Percentiles rank a stretch among this genome's conserved stretches.
Evolutionary conservation across 352 stramenopile genomes (phyloP).

Genomic region (Globisporangium recalcitrans): DNA sequence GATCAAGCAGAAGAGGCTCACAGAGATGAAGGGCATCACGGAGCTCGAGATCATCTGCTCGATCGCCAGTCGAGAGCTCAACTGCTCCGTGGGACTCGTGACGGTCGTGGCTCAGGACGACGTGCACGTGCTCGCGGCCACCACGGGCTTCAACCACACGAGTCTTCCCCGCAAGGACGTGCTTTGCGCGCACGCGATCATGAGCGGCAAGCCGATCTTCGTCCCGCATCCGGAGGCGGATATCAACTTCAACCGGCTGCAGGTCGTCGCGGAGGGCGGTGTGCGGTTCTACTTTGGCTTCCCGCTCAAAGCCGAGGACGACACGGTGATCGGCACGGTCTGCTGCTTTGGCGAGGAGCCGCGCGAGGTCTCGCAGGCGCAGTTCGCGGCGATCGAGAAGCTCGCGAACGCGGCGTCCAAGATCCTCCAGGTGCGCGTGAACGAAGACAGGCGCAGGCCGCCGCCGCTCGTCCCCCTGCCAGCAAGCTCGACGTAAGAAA

Average conservation of each 20-base stretch:
- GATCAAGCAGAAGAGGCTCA: slow-evolving; percentile 25
- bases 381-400: slow-evolving; percentile 38
- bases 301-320: slow-evolving; percentile 28
- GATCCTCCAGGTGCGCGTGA: slow-evolving; percentile 21
- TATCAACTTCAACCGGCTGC: slow-evolving; percentile 35
- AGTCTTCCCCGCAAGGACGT: slow-evolving; percentile 36
- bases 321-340: slow-evolving; percentile 41
- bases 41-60: slow-evolving; percentile 55
- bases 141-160: slow-evolving; percentile 20
- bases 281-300: slow-evolving; percentile 59
- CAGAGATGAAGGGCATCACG: slow-evolving; percentile 21
- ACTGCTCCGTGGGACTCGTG: slow-evolving; percentile 36
- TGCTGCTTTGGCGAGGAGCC: slow-evolving; percentile 45
- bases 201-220: slow-evolving; percentile 41
- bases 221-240: slow-evolving; percentile 53
- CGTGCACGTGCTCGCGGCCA: slow-evolving; percentile 40
- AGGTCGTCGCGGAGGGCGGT: slow-evolving; percentile 24
- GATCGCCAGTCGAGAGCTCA: slow-evolving; percentile 31
- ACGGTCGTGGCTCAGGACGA: slow-evolving; percentile 39
- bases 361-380: slow-evolving; percentile 34
- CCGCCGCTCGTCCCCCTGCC: neutral
- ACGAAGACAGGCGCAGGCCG: neutral
- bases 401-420: slow-evolving; percentile 36
- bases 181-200: slow-evolving; percentile 53
- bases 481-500: neutral